Evolutionary conservation across 208 protist genomes (phyloP).

Genomic region (Porcisia deanei): DNA sequence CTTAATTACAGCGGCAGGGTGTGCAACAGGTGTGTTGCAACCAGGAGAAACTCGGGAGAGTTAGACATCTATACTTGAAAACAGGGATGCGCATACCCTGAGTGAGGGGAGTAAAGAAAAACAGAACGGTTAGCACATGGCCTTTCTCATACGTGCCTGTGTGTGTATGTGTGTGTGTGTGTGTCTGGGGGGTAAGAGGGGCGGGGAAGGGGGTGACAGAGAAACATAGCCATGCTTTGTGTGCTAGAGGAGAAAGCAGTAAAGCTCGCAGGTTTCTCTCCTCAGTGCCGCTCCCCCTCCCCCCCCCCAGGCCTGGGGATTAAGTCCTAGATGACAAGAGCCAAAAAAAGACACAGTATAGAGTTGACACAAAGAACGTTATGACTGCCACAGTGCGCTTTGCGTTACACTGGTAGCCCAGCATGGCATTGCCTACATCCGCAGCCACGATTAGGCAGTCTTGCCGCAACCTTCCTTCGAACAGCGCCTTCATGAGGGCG

Average conservation of each 20-base stretch:
- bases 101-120: background rate
- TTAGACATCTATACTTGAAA: too few species aligned
- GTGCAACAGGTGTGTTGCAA: too few species aligned
- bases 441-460: conserved; percentile 25
- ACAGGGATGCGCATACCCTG: background rate
- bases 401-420: conserved; percentile 10
- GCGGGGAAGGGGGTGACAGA: background rate
- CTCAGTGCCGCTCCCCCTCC: background rate
- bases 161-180: too few species aligned
- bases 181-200: too few species aligned
- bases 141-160: background rate
- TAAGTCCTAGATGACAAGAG: background rate
- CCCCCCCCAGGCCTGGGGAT: background rate
- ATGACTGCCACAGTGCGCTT: conserved; percentile 11
- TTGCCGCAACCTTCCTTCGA: conserved; percentile 18
- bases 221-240: background rate
- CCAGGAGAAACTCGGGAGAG: background rate
- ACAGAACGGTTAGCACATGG: background rate
- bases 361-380: conserved; percentile 10
- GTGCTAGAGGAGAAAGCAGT: background rate
- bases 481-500: conserved; percentile 16
- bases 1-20: too few species aligned
- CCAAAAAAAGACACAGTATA: conserved; percentile 8
- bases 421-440: conserved; percentile 29
- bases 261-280: background rate